Evolutionary conservation across 2,329 filamentous ascomycete species (phyloP).

Genomic region (Trichoderma semiorbis): DNA sequence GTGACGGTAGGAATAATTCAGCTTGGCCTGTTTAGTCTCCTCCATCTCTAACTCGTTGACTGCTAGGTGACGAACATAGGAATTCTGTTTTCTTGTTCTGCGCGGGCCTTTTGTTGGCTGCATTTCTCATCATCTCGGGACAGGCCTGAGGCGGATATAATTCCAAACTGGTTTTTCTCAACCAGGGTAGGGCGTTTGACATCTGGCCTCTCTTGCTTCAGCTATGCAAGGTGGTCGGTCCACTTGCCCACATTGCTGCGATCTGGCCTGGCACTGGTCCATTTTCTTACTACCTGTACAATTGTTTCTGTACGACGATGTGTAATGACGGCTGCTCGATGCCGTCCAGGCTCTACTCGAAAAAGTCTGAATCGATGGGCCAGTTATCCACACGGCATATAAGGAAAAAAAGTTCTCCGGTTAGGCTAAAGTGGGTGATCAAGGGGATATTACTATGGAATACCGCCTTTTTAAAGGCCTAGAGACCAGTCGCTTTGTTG

Average conservation of each 20-base stretch:
- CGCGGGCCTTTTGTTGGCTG: slow-evolving; percentile 17
- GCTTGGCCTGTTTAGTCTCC: background rate
- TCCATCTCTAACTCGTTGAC: background rate
- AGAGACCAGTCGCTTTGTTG: slow-evolving; percentile 1
- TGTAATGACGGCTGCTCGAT: background rate
- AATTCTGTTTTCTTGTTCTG: slow-evolving; percentile 28
- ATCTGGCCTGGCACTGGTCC: slow-evolving; percentile 3
- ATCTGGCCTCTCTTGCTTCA: slow-evolving; percentile 1
- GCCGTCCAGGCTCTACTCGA: background rate
- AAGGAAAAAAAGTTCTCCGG: background rate
- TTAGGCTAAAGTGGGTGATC: slow-evolving; percentile 6
- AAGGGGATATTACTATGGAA: slow-evolving; percentile 4
- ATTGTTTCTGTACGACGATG: background rate
- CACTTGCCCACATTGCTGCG: slow-evolving; percentile 2
- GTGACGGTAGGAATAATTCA: slow-evolving; percentile 36
- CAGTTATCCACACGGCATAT: background rate
- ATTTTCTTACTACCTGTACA: background rate
- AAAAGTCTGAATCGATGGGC: background rate
- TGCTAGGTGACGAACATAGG: slow-evolving; percentile 29
- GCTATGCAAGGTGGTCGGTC: slow-evolving; percentile 1
- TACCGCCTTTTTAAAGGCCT: slow-evolving; percentile 17
- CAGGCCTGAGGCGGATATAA: background rate
- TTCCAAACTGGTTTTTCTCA: background rate
- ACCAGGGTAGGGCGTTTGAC: background rate
- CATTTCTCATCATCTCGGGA: background rate